A percentile compares a stretch with the other conserved stretches of the same genome.
Evolutionary conservation across 768 basidiomycete genomes (phyloP).

Genomic region (Xanthoconium stramineum): DNA sequence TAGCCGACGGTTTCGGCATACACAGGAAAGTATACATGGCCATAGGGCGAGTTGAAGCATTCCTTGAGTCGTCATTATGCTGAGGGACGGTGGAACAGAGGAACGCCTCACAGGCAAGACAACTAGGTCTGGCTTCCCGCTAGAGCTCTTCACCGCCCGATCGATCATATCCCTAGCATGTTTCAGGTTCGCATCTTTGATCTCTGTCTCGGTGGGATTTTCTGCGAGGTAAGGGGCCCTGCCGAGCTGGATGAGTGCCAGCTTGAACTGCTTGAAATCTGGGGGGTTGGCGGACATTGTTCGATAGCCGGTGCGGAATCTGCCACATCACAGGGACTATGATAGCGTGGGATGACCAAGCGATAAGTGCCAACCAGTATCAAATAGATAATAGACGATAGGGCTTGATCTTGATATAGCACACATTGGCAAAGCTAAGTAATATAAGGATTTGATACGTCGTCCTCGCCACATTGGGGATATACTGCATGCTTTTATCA

Average conservation of each 20-base stretch:
- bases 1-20: slow-evolving; percentile 80
- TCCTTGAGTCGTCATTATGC: slow-evolving; percentile 45
- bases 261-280: slow-evolving; percentile 67
- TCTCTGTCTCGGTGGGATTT: slow-evolving; percentile 28
- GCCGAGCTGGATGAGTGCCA: slow-evolving; percentile 92
- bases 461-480: no score
- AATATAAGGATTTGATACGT: no score
- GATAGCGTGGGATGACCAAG: no score
- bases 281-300: slow-evolving; percentile 32
- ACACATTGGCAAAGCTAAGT: no score
- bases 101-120: slow-evolving; percentile 69
- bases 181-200: slow-evolving; percentile 72
- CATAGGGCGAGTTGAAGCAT: slow-evolving; percentile 88
- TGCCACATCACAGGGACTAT: not conserved
- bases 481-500: no score
- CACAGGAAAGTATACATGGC: slow-evolving; percentile 72
- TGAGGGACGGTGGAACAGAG: not conserved
- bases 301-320: slow-evolving; percentile 1
- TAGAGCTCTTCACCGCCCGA: slow-evolving; percentile 52
- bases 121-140: slow-evolving; percentile 67
- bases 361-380: no score
- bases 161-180: slow-evolving; percentile 80
- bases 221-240: slow-evolving; percentile 44
- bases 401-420: no score
- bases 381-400: no score